A percentile compares a stretch with the other conserved stretches of the same genome.
phyloP scores from a whole-genome alignment of 2,329 filamentous ascomycete genomes.

The Penicillium sp. region DNA sequence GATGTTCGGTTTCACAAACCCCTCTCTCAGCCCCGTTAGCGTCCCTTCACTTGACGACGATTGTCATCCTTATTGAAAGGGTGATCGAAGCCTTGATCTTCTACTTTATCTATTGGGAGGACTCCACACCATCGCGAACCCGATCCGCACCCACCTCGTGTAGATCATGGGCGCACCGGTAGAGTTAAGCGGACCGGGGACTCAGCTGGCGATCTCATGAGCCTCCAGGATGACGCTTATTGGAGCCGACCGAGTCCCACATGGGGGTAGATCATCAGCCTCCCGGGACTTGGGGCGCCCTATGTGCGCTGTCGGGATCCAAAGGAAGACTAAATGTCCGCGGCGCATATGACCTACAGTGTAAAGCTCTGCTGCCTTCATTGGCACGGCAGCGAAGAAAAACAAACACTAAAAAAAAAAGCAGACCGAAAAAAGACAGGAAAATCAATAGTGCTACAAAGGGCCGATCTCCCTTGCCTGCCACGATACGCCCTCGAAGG shows the following conservation, averaged over 20 bases:
- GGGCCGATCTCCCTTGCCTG: constrained; percentile 10
- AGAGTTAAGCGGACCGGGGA: constrained; percentile 5
- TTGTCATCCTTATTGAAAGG: background rate
- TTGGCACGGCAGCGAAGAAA: background rate
- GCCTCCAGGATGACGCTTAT: constrained; percentile 6
- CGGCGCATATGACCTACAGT: background rate
- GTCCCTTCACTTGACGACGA: background rate
- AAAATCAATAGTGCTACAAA: constrained; percentile 10
- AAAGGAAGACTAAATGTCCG: background rate
- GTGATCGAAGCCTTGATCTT: constrained; percentile 2
- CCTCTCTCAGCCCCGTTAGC: background rate
- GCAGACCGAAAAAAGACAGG: background rate
- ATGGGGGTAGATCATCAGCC: constrained; percentile 10
- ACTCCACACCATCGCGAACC: background rate
- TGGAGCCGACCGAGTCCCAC: constrained; percentile 10
- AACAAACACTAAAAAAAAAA: background rate
- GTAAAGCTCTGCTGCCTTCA: background rate
- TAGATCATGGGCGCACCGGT: background rate
- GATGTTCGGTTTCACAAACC: background rate
- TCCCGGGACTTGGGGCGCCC: constrained; percentile 5
- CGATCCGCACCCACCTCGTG: background rate
- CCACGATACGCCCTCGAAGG: constrained; percentile 3
- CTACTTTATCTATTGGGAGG: background rate
- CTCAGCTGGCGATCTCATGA: constrained; percentile 14
- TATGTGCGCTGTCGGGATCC: background rate